Percentiles rank a stretch among this genome's conserved stretches.
Evolutionary conservation across 805 yeast species (phyloP).

Genomic region (Barnettozyma pratensis): DNA sequence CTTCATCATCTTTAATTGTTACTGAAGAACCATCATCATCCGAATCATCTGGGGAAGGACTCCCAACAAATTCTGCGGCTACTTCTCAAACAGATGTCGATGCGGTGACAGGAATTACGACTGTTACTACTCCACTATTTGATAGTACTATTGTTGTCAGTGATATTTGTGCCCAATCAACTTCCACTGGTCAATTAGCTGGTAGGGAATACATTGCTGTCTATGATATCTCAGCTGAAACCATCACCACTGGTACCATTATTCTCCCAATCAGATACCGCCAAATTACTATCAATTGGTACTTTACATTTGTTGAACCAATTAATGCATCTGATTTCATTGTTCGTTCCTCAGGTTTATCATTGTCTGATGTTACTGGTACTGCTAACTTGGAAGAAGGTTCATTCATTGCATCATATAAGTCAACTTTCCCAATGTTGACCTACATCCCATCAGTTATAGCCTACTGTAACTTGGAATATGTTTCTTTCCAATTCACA

Average conservation of each 20-base stretch:
- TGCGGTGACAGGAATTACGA: neutral
- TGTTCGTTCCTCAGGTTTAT: constrained; percentile 4
- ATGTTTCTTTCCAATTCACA: constrained; percentile 9
- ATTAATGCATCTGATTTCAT: constrained; percentile 10
- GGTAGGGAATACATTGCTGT: constrained; percentile 7
- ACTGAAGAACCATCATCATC: neutral
- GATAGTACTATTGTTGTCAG: neutral
- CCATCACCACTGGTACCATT: neutral
- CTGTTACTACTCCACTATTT: neutral
- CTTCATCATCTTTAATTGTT: neutral
- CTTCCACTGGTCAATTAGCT: constrained; percentile 2
- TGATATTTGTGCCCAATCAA: constrained; percentile 3
- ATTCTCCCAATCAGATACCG: neutral
- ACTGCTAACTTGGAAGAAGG: constrained; percentile 16
- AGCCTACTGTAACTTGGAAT: constrained; percentile 10
- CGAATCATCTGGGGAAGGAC: neutral
- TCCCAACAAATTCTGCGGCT: neutral
- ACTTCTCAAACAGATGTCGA: neutral
- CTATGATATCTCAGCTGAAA: constrained; percentile 7
- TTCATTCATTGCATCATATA: constrained; percentile 9
- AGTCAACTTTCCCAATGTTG: constrained; percentile 1
- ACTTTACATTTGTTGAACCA: constrained; percentile 10
- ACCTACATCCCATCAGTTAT: constrained; percentile 3
- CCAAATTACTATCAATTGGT: constrained; percentile 9
- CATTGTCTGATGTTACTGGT: constrained; percentile 7